Percentiles rank a stretch among this genome's conserved stretches.
phyloP scores from a whole-genome alignment of 768 basidiomycete species.

The Pholiota conissans region DNA sequence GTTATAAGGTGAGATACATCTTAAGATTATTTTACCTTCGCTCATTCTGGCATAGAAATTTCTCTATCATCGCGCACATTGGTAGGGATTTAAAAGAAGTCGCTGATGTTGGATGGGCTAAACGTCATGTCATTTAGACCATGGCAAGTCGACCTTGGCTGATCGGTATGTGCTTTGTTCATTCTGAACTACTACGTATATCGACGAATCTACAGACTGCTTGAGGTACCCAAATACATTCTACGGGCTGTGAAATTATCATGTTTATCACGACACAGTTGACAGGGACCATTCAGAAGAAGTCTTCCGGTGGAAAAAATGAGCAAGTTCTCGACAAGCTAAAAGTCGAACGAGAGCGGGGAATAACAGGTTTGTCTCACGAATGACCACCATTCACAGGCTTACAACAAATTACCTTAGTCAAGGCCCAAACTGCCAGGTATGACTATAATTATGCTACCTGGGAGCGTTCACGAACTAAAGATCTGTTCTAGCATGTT shows the following conservation, averaged over 20 bases:
- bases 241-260: neutral
- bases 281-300: constrained; percentile 82
- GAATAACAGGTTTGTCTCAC: constrained; percentile 77
- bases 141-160: constrained; percentile 94
- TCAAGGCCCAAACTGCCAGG: constrained; percentile 96
- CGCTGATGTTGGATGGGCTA: neutral
- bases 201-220: constrained; percentile 44
- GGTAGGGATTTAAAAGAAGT: constrained; percentile 38
- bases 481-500: constrained; percentile 64
- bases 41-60: constrained; percentile 57
- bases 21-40: neutral
- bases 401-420: constrained; percentile 35
- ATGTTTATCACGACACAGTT: constrained; percentile 47
- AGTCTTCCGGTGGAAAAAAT: constrained; percentile 59
- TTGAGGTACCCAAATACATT: constrained; percentile 53
- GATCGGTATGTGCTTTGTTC: constrained; percentile 58
- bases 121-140: constrained; percentile 51
- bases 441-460: constrained; percentile 23
- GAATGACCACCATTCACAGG: neutral
- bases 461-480: constrained; percentile 4
- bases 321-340: constrained; percentile 90
- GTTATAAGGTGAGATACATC: constrained; percentile 54
- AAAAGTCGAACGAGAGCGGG: constrained; percentile 95
- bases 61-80: constrained; percentile 97
- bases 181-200: neutral